Percentiles rank a stretch among this genome's conserved stretches.
Evolutionary conservation across 2,329 filamentous ascomycete species (phyloP).

Genomic region (Sclerotinia borealis): DNA sequence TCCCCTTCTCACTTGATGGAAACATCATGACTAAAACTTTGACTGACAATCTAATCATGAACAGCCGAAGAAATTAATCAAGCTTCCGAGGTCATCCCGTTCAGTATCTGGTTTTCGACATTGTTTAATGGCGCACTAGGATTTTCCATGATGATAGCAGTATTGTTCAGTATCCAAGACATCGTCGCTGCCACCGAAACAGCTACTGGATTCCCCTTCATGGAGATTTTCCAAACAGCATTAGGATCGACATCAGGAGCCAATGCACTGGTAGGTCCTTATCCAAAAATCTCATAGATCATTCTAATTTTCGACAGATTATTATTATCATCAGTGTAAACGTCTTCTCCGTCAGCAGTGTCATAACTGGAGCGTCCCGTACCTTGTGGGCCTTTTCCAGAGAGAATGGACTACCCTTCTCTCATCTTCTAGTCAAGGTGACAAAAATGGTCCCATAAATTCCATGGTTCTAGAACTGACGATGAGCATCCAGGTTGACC

Average conservation of each 20-base stretch:
- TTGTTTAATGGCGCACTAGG: slow-evolving; percentile 12
- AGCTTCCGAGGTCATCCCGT: slow-evolving; percentile 10
- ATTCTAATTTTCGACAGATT: neutral
- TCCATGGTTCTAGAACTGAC: neutral
- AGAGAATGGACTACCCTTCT: slow-evolving; percentile 8
- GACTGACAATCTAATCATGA: neutral
- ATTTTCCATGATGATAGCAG: slow-evolving; percentile 12
- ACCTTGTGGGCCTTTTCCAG: slow-evolving; percentile 11
- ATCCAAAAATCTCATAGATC: neutral
- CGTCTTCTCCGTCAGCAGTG: slow-evolving; percentile 1
- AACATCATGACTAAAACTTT: neutral
- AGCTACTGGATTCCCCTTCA: slow-evolving; percentile 10
- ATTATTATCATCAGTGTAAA: neutral
- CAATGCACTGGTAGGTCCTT: neutral
- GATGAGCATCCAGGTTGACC: neutral
- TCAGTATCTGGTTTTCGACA: slow-evolving; percentile 8
- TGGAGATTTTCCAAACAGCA: neutral
- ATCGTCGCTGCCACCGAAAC: neutral
- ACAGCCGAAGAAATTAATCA: slow-evolving; percentile 13
- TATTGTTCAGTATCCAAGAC: slow-evolving; percentile 11
- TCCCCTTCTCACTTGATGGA: neutral
- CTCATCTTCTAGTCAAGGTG: neutral
- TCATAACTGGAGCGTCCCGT: slow-evolving; percentile 7
- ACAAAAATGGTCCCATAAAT: neutral
- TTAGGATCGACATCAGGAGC: neutral